Evolutionary conservation across 768 basidiomycete genomes (phyloP).

Genomic region (Termitomyces heimii): DNA sequence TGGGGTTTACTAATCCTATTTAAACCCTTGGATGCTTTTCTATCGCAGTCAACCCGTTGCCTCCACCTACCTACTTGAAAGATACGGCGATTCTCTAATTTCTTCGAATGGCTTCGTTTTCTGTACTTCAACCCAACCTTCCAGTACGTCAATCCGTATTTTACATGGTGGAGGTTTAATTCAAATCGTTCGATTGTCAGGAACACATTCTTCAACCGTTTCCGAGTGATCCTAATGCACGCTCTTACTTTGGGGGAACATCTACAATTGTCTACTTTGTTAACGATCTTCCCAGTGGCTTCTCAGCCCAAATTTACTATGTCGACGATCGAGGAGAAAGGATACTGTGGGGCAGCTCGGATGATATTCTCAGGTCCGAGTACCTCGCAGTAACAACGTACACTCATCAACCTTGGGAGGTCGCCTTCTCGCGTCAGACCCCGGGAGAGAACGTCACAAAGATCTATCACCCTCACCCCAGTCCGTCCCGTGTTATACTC

Average conservation of each 20-base stretch:
- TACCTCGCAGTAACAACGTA: not conserved
- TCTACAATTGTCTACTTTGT: not conserved
- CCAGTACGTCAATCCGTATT: not conserved
- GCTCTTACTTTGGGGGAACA: not conserved
- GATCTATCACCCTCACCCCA: not conserved
- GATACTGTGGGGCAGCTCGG: too few species aligned
- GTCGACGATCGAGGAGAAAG: not conserved
- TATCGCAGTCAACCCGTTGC: not conserved
- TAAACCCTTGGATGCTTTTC: not conserved
- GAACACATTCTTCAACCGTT: not conserved
- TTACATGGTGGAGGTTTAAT: not conserved
- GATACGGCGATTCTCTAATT: not conserved
- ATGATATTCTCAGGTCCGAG: not conserved
- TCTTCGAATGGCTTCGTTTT: not conserved
- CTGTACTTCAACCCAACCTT: not conserved
- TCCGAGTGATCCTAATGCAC: not conserved
- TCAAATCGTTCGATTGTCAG: not conserved
- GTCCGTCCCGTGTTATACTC: not conserved
- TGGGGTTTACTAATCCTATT: not conserved
- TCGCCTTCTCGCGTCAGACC: not conserved
- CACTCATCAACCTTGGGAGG: slow-evolving; percentile 7
- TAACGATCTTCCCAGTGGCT: not conserved
- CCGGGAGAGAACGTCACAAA: not conserved
- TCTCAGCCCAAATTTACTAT: not conserved
- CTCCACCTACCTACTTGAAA: not conserved